Conservation (phyloP, 768 basidiomycete genomes). For the Leucosporidium creatinivorum region DNA sequence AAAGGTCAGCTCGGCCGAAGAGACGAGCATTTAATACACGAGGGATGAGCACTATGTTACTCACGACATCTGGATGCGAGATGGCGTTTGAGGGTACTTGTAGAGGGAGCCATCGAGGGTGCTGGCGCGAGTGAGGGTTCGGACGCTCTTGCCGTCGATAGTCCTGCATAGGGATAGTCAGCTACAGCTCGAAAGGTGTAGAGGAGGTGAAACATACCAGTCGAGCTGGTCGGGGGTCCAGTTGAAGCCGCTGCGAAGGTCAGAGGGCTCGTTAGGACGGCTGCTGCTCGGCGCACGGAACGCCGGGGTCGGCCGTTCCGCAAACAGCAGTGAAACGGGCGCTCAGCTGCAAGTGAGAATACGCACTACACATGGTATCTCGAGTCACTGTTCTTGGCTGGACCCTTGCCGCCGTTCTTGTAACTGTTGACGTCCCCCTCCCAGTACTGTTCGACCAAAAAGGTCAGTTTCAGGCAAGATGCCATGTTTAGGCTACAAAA, state of each 20-base stretch:
- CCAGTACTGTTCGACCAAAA: no score
- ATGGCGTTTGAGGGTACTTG: conserved; percentile 41
- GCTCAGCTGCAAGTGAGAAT: no score
- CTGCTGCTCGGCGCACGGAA: no score
- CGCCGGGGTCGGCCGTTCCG: no score
- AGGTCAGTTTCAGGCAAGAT: no score
- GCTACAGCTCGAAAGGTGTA: not conserved
- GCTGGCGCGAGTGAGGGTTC: conserved; percentile 36
- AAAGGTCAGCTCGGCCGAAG: not conserved
- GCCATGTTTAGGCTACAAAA: no score
- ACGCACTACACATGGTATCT: conserved; percentile 14
- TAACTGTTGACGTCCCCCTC: conserved; percentile 14
- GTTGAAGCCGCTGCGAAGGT: conserved; percentile 10
- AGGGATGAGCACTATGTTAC: not conserved
- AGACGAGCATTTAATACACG: no score
- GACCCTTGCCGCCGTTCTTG: conserved; percentile 9
- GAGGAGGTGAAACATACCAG: conserved; percentile 27
- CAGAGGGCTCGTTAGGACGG: not conserved
- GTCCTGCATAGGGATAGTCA: not conserved
- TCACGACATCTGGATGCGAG: conserved; percentile 38
- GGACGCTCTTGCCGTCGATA: conserved; percentile 33
- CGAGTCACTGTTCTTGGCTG: conserved; percentile 16
- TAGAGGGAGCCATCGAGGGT: conserved; percentile 29
- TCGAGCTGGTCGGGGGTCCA: conserved; percentile 30
- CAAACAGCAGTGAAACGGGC: no score